Base-by-base conservation (phyloP, 805 yeast genomes). In the Priceomyces medius region DNA sequence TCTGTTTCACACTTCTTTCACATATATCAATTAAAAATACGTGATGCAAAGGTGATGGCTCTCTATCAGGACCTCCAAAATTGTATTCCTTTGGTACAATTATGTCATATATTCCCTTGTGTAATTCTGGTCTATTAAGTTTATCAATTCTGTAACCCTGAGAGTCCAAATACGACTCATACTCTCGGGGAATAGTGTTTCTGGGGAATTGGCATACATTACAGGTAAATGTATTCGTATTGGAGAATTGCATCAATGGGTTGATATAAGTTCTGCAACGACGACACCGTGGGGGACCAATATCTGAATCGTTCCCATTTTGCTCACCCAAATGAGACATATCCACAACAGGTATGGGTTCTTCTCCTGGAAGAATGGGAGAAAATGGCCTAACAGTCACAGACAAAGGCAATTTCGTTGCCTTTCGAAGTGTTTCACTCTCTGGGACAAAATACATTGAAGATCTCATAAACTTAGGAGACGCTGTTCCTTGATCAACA, bases 181-280 rank as follows among this genome's bases (percentile, higher is more conserved):
- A 89, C 27, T 83, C 89, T 7, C 61, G 58, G 0, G 95, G 87
- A 12, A 85, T 79, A 4, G 71, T 67, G 55, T 83, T 85, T 40
- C 88, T 77, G 12, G 71, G 63, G 51, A 85, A 85, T 46, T 80
- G 81, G 66, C 99, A 93, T 55, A 93, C 77, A 62, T 91, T 91
- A 71, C 99, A 93, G 9, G 79, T 71, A 62, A 88, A 85, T 43
- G 66, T 69, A 32, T 81, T 77, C 20, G 82, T 81, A 41, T 74
- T 75, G 4, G 79, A 73, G 49, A 79, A 81, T 46, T 77, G 81
- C 81, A 86, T 84, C 14, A 81, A 77, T 3, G 97, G 95, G 58
- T 91, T 93, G 47, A 89, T 73, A 61, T 89, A 93, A 1, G 96
- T 79, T 42, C 97, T 79, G 66, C 99, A 93, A 47, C 98, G 82